Percentiles rank a stretch among this genome's conserved stretches.
phyloP scores from a whole-genome alignment of 2,329 filamentous ascomycete genomes.

The Aureobasidium subglaciale region DNA sequence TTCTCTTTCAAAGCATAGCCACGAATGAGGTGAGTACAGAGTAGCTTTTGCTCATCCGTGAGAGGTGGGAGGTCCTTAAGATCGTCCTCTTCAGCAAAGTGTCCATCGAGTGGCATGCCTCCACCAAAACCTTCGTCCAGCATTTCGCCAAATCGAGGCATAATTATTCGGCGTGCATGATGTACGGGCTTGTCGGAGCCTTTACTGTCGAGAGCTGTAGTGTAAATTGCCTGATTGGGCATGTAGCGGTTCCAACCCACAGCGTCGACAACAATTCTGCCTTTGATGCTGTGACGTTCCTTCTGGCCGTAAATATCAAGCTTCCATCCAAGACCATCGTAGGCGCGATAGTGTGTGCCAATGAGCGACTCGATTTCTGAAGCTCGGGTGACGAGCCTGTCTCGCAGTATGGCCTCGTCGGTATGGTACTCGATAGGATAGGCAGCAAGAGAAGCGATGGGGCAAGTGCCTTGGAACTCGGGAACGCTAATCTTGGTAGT shows the following conservation, averaged over 20 bases:
- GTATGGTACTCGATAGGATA: slow-evolving; percentile 41
- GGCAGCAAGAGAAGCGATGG: slow-evolving; percentile 31
- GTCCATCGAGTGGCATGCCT: slow-evolving; percentile 30
- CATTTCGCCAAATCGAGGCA: background rate
- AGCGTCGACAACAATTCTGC: slow-evolving; percentile 46
- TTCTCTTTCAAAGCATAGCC: slow-evolving; percentile 37
- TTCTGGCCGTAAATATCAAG: slow-evolving; percentile 25
- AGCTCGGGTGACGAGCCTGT: slow-evolving; percentile 39
- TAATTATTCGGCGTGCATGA: too few species aligned
- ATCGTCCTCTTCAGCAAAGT: slow-evolving; percentile 24
- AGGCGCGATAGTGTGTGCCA: slow-evolving; percentile 45
- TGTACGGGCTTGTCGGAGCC: slow-evolving; percentile 12
- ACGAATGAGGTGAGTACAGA: slow-evolving; percentile 27
- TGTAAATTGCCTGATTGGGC: slow-evolving; percentile 34
- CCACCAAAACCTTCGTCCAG: slow-evolving; percentile 18
- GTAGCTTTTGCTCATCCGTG: slow-evolving; percentile 28
- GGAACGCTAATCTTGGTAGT: slow-evolving; percentile 25
- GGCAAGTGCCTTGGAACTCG: slow-evolving; percentile 34
- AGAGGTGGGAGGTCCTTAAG: slow-evolving; percentile 20
- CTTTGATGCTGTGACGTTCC: slow-evolving; percentile 40
- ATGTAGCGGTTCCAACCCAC: slow-evolving; percentile 44
- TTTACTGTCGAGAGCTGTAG: slow-evolving; percentile 24
- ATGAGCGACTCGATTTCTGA: slow-evolving; percentile 40
- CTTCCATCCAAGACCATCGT: slow-evolving; percentile 41
- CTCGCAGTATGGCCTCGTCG: slow-evolving; percentile 32